Percentiles rank a stretch among this genome's conserved stretches.
These are phyloP conservation scores for Comarum palustre DNA, from an alignment of 306 rosid genomes.

Conservation along the genomic window DNA sequence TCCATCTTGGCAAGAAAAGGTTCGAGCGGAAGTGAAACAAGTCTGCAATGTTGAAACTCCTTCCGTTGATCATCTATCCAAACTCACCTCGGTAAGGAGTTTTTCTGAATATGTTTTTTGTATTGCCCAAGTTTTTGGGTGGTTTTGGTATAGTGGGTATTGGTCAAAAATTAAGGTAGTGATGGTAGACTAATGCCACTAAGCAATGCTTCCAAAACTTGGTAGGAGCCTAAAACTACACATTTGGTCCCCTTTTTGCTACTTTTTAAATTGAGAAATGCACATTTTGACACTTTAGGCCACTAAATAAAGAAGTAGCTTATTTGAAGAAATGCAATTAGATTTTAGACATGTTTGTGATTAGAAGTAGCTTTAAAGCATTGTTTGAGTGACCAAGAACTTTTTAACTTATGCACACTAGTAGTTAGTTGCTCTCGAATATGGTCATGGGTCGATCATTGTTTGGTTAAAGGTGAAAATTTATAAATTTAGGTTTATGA, in stretches of 20 bases:
- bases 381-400: background rate
- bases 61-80: slow-evolving; percentile 64
- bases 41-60: slow-evolving; percentile 57
- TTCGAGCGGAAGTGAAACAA: slow-evolving; percentile 56
- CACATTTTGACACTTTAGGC: background rate
- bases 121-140: background rate
- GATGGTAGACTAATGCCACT: slow-evolving; percentile 13
- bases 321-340: too few species aligned
- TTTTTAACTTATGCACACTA: background rate
- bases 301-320: background rate
- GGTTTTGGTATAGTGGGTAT: background rate
- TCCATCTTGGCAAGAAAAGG: slow-evolving; percentile 70
- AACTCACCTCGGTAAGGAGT: slow-evolving; percentile 57
- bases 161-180: slow-evolving; percentile 5
- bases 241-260: background rate
- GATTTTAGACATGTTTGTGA: background rate
- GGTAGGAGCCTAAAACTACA: background rate
- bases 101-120: background rate
- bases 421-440: background rate
- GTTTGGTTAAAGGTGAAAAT: background rate
- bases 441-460: background rate
- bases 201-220: slow-evolving; percentile 15
- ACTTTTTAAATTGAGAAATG: background rate
- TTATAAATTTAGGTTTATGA: too few species aligned
- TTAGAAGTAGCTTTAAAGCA: background rate